These are phyloP conservation scores for Boeremia lycopersici DNA, from an alignment of 2,329 filamentous ascomycete genomes.

Conservation along the genomic window DNA sequence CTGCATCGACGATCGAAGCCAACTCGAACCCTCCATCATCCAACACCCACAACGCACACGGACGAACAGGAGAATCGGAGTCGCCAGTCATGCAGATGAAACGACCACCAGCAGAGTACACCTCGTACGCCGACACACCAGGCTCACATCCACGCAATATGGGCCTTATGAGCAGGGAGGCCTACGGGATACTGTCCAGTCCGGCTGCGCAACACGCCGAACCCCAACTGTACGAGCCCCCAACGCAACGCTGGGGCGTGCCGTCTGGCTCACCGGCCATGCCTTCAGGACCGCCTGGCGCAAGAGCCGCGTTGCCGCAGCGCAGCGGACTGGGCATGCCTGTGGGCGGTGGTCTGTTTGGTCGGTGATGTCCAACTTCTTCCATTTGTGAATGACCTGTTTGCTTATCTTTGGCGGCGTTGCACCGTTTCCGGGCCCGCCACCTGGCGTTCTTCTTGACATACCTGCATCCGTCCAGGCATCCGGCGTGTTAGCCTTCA, in stretches of 20 bases:
- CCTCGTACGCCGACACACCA: conserved; percentile 33
- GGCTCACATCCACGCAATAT: conserved; percentile 35
- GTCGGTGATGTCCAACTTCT: conserved; percentile 27
- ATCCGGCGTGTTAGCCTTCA: conserved; percentile 5
- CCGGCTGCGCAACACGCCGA: conserved; percentile 36
- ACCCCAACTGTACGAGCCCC: conserved; percentile 30
- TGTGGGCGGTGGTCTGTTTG: conserved; percentile 41
- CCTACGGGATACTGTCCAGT: conserved; percentile 40
- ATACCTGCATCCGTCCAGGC: not conserved
- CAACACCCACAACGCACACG: conserved; percentile 32
- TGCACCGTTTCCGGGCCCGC: not conserved
- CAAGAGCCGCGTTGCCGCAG: conserved; percentile 38
- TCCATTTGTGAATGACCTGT: conserved; percentile 5
- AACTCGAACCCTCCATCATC: conserved; percentile 48
- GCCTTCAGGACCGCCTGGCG: conserved; percentile 26
- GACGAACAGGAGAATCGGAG: conserved; percentile 40
- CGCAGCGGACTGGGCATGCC: conserved; percentile 34
- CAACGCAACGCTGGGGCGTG: conserved; percentile 31
- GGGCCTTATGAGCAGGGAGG: conserved; percentile 31
- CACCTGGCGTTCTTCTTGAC: conserved; percentile 1
- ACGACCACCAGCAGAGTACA: conserved; percentile 38
- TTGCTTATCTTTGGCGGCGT: conserved; percentile 1
- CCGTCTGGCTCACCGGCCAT: conserved; percentile 19
- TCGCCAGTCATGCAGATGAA: conserved; percentile 49
- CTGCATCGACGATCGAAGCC: conserved; percentile 48